Evolutionary conservation across 306 rosid species (phyloP), one percentile per base, ranked within the genome.

Genomic region (Castanea sativa): DNA sequence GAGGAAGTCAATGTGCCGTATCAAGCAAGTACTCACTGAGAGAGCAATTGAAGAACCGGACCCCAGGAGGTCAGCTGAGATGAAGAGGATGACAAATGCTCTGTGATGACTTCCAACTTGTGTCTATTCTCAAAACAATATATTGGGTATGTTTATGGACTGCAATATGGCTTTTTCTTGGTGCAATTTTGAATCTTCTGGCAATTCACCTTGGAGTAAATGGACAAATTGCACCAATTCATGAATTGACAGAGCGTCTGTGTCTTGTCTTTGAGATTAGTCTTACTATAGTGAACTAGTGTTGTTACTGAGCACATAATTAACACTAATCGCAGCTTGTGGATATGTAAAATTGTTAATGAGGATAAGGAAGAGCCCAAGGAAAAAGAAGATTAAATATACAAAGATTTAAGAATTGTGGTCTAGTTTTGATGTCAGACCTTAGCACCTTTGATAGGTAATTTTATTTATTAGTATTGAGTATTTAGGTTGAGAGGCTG

Each of bases 1-100:
- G 86, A 89, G 99, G 72, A 95, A 91, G 90, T 92, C 99, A 19
- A 91, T 95, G 99, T 95, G 99, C 77, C 97, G 97, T 81, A 91
- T 95, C 89, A 95, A 95, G 88, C 99, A 95, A 0, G 97, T 95
- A 49, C 97, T 92, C 73, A 95, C 97, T 0, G 99, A 95, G 88
- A 90, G 97, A 75, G 99, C 97, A 74, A 90, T 91, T 23, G 97
- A 90, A n/a, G 99, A 95, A n/a, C 95, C 95, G 27, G 97, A 95
- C 79, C 88, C 95, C 29, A 88, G 98, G 86, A 91, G 98, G 90
- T 84, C 96, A 77, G 94, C 95, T 65, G 99, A 95, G 86, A 92
- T 95, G 99, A 92, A 88, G 95, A 92, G 90, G 86, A 94, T 94
- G 95, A 78, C 90, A 83, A 94, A 94, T 75, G 82, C 84, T 52